Percentiles rank a stretch among this genome's conserved stretches.
These are phyloP conservation scores for Isatis lusitanica DNA, from an alignment of 441 rosid species.

Conservation along the genomic window DNA sequence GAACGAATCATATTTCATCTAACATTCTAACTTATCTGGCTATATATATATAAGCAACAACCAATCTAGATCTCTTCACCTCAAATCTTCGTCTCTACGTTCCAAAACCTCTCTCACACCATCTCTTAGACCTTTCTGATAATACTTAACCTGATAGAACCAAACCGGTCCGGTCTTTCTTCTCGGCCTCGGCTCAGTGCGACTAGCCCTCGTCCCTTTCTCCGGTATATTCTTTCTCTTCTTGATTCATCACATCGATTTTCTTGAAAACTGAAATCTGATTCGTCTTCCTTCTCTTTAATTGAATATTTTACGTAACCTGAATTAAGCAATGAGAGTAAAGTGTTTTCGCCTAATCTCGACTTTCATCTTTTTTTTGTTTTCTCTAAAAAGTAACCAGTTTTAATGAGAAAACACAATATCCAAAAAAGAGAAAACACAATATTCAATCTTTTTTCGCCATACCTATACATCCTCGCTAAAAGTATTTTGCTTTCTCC, in stretches of 20 bases:
- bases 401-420: slow-evolving; percentile 1
- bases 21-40: slow-evolving; percentile 19
- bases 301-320: background rate
- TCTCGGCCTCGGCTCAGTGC: background rate
- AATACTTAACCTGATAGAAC: background rate
- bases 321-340: background rate
- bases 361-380: too few species aligned
- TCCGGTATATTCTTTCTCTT: slow-evolving; percentile 15
- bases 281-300: background rate
- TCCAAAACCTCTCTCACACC: slow-evolving; percentile 3
- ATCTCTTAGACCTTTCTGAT: background rate
- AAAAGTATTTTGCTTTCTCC: background rate
- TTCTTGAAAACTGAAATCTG: slow-evolving; percentile 5
- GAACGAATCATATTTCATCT: background rate
- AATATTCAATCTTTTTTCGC: too few species aligned
- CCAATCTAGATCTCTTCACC: background rate
- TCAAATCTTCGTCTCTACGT: slow-evolving; percentile 3
- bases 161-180: background rate
- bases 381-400: background rate
- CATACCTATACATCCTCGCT: background rate
- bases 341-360: background rate
- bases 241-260: slow-evolving; percentile 7
- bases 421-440: too few species aligned
- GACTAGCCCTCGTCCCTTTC: background rate
- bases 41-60: slow-evolving; percentile 8